Evolutionary conservation across 805 yeast species (phyloP), one percentile per base, ranked within the genome.

Genomic region (Kodamaea jinghongensis): DNA sequence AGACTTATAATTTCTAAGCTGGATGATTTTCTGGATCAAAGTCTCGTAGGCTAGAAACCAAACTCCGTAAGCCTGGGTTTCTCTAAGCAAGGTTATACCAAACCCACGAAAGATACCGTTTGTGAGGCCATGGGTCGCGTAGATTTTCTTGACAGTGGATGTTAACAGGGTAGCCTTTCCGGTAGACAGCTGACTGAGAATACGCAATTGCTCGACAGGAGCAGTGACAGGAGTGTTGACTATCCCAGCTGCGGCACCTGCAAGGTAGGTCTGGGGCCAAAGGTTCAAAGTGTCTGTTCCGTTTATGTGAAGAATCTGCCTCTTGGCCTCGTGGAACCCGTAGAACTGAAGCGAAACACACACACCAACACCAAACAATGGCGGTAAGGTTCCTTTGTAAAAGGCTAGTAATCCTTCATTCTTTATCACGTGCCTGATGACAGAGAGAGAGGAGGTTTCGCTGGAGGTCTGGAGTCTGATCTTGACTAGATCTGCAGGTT

Each of bases 21-120:
- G 49, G 28, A 63, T 59, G 16, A 73, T 61, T 37, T 53, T 52
- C 33, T 61, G 62, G 51, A 82, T 75, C 40, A 81, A 60, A 33
- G 60, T 66, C 54, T 82, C 89, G 52, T 78, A 82, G 1, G 86
- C 68, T 43, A 79, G 60, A 49, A 82, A 82, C 89, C 89, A 82
- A 11, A 80, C 76, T 5, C 89, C 89, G 51, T 83, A 82, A 0
- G 87, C 86, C 56, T 81, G 87, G n/a, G 73, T 60, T 50, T 81
- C 87, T 43, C 87, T 63, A 9, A 75, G 31, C 1, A 76, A 49
- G 0, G 87, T 81, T 41, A 81, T 71, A 3, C 62, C 48, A 12
- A 65, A 59, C 0, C 87, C 87, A 39, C 87, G 60, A 49, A 67
- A 79, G 4, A 81, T 46, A 1, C 84, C 86, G 12, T 56, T 39